Evolutionary conservation across 1,284 basidiomycete species (phyloP), one percentile per base, ranked within the genome.

Genomic region (Lentinula novae-zelandiae): DNA sequence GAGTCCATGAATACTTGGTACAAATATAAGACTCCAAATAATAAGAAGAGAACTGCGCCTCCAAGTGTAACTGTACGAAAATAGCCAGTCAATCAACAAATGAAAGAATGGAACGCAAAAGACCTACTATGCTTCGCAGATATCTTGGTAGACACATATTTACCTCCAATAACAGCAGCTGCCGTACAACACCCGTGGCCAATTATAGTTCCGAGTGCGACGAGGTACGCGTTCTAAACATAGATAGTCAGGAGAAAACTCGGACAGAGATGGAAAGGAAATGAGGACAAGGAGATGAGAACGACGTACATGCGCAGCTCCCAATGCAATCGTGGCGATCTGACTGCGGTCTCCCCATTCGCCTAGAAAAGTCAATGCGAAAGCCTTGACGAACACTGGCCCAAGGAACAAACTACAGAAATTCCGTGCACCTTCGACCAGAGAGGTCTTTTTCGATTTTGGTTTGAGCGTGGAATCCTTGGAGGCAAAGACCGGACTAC

Each of bases 341-440:
- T 99, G 97, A 70, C 92, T 95, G 50, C 96, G 79, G 75, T 99
- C 97, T 0, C 96, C 97, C 96, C 96, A 99, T 75, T 99, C 96
- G 22, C 96, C 97, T 10, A 99, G 80, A 75, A 99, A 99, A 0
- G 96, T 98, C 60, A 99, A 80, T 42, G 96, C 78, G 68, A 99
- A 99, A 0, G 95, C 88, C 74, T 99, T 96, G 2, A 96, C 95
- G 68, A 98, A 98, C 0, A 97, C 92, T 0, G 96, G 97, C 0
- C 90, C 93, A 17, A 98, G 80, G 66, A 96, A 77, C 31, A 97
- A 77, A 67, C 88, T 89, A 72, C 86, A 89, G 66, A 95, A 87
- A 70, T 95, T 96, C 66, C 93, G 82, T 3, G 86, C 78, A 4
- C 93, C 90, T 42, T 96, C 91, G n/a, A 67, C 60, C n/a, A 75